phyloP scores from a whole-genome alignment of 768 basidiomycete species.

The Myochromella boudieri region DNA sequence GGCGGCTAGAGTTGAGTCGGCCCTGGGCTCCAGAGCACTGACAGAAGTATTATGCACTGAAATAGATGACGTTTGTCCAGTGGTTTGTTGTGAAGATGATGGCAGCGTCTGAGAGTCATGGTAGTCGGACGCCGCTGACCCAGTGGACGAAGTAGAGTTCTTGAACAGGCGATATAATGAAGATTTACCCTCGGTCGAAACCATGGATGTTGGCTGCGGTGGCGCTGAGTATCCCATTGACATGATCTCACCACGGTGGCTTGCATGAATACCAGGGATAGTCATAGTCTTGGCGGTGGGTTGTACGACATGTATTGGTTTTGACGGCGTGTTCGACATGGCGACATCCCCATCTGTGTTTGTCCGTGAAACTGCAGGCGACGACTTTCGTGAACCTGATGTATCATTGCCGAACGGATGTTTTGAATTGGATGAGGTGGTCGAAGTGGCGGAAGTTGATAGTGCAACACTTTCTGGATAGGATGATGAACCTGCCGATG shows the following conservation, averaged over 20 bases:
- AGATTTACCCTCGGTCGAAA: conserved; percentile 35
- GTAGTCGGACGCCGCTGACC: conserved; percentile 19
- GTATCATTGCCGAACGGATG: conserved; percentile 9
- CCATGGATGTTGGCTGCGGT: conserved; percentile 27
- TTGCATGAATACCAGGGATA: conserved; percentile 85
- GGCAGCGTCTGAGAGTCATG: conserved; percentile 7
- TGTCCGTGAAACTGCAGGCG: conserved; percentile 35
- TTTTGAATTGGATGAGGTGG: conserved; percentile 23
- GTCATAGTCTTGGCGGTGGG: conserved; percentile 81
- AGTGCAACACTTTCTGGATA: conserved; percentile 16
- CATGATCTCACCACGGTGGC: conserved; percentile 83
- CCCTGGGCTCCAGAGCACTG: too few relatives aligned
- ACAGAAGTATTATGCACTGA: too few relatives aligned
- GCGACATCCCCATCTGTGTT: conserved; percentile 32
- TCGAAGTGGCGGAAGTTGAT: conserved; percentile 16
- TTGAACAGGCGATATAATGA: conserved; percentile 82
- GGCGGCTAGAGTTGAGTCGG: too few relatives aligned
- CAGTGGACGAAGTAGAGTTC: conserved; percentile 33
- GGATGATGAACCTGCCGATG: conserved; percentile 13
- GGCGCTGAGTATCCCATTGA: conserved; percentile 77
- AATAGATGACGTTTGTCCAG: too few relatives aligned
- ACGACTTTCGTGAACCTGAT: conserved; percentile 20
- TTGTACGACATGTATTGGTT: conserved; percentile 67
- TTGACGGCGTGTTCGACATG: conserved; percentile 19
- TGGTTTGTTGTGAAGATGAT: conserved; percentile 9